Evolutionary conservation across 2,329 filamentous ascomycete genomes (phyloP).

Genomic region (Hymenoscyphus occultus): DNA sequence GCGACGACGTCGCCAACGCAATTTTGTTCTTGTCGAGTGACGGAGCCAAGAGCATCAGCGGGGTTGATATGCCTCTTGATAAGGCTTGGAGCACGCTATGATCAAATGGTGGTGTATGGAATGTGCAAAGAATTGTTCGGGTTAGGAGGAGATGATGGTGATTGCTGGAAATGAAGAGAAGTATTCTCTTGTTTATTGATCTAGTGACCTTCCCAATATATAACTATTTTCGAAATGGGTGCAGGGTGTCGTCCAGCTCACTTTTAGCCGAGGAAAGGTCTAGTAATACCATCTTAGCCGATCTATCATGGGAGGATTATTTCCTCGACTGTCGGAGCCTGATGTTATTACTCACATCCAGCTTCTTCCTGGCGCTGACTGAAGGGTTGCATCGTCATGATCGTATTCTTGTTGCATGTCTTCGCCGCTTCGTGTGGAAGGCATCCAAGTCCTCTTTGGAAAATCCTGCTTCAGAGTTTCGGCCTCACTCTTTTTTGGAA

Average conservation of each 20-base stretch:
- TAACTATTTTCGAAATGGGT: neutral
- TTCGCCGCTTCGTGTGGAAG: no score
- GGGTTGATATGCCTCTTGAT: slow-evolving; percentile 39
- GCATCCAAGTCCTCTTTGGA: no score
- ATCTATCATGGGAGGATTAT: neutral
- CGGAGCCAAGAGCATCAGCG: slow-evolving; percentile 37
- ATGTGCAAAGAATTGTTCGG: neutral
- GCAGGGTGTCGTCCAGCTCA: neutral
- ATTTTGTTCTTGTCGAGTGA: slow-evolving; percentile 40
- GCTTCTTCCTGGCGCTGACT: neutral
- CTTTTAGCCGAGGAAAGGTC: neutral
- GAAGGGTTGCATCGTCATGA: no score
- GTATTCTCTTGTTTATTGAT: neutral
- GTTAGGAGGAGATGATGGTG: neutral
- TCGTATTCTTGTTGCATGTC: no score
- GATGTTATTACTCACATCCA: neutral
- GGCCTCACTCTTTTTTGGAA: no score
- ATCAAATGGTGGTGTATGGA: neutral
- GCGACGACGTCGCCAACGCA: slow-evolving; percentile 38
- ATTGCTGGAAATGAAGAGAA: neutral
- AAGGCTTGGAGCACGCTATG: slow-evolving; percentile 34
- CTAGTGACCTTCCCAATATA: neutral
- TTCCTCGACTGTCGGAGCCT: neutral
- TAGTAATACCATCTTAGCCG: neutral
- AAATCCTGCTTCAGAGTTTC: no score